Evolutionary conservation across 1,139 yeast genomes (phyloP), one percentile per base, ranked within the genome.

Genomic region (Saccharomycopsis crataegensis): DNA sequence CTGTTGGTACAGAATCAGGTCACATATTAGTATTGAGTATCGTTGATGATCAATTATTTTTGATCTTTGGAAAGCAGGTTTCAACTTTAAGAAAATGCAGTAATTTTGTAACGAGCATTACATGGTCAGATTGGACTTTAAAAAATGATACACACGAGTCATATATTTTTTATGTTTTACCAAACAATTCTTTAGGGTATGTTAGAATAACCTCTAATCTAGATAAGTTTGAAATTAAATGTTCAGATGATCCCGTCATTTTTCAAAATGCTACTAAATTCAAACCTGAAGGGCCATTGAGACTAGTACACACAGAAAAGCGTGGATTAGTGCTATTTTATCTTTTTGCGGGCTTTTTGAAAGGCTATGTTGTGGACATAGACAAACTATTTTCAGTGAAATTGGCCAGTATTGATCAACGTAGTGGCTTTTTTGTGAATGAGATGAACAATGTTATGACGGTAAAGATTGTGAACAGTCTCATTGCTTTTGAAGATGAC

Each of bases 1-100:
- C 50, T 6, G 14, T 46, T 11, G 53, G 53, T 8, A 7, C 16
- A 4, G 53, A 41, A 34, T 46, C 51, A 14, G 53, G 53, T 28
- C 51, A 50, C 8, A 40, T 50, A 12, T 2, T 34, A 9, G 34
- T 50, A 28, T 11, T 50, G 3, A 22, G 14, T n/a, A 37, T 50
- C 3, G 45, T 8, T 14, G 44, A 37, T 2, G 14, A 11, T 42
- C 11, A 11, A 22, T 3, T 42, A 9, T 14, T 14, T 9, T 3
- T 12, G 4, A 9, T 42, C 12, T 22, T 11, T 42, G 12, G 11
- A 14, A 42, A 9, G 16, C 12, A 22, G 16, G 44, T 42, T 9
- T 9, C 31, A 12, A 16, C 2, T 9, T 11, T 16, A 42, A 12
- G 16, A 11, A 14, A 12, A 9, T n/a, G 12, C 8, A 14, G 8